Percentiles rank a stretch among this genome's conserved stretches.
Evolutionary conservation across 805 yeast genomes (phyloP).

Genomic region (Candida ponderosae): DNA sequence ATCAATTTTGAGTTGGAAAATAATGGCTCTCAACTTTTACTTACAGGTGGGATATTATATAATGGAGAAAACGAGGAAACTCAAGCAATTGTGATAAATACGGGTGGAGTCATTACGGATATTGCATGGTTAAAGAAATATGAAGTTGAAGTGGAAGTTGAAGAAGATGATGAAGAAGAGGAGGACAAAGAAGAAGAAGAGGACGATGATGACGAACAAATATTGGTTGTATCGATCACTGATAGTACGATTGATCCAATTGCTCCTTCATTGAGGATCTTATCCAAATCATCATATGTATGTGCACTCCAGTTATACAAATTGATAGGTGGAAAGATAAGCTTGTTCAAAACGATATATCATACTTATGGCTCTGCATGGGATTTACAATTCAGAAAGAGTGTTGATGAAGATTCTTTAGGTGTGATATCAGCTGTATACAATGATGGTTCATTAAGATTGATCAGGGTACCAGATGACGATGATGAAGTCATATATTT

Average conservation of each 20-base stretch:
- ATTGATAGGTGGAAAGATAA: conserved; percentile 23
- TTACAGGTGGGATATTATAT: conserved; percentile 7
- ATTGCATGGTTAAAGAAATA: conserved; percentile 40
- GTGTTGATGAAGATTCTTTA: conserved; percentile 24
- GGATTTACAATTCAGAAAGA: conserved; percentile 28
- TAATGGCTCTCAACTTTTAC: conserved; percentile 6
- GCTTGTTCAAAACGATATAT: conserved; percentile 22
- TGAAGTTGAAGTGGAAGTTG: too few species aligned
- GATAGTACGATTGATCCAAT: conserved; percentile 23
- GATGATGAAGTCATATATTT: conserved; percentile 12
- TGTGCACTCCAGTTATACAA: conserved; percentile 41
- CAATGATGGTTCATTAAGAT: conserved; percentile 49
- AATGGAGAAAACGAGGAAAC: conserved; percentile 14
- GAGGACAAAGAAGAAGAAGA: too few species aligned
- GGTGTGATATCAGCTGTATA: conserved; percentile 46
- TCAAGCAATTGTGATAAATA: conserved; percentile 35
- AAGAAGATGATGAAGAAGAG: neutral
- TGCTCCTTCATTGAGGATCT: conserved; percentile 19
- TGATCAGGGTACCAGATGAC: conserved; percentile 28
- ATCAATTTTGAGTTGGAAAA: conserved; percentile 14
- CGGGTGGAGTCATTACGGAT: conserved; percentile 46
- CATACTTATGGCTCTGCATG: conserved; percentile 39
- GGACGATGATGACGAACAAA: conserved; percentile 23
- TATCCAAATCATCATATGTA: conserved; percentile 20
- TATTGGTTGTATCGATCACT: conserved; percentile 44